Evolutionary conservation across 2,329 filamentous ascomycete genomes (phyloP).

Genomic region (Neoascochyta sp.): DNA sequence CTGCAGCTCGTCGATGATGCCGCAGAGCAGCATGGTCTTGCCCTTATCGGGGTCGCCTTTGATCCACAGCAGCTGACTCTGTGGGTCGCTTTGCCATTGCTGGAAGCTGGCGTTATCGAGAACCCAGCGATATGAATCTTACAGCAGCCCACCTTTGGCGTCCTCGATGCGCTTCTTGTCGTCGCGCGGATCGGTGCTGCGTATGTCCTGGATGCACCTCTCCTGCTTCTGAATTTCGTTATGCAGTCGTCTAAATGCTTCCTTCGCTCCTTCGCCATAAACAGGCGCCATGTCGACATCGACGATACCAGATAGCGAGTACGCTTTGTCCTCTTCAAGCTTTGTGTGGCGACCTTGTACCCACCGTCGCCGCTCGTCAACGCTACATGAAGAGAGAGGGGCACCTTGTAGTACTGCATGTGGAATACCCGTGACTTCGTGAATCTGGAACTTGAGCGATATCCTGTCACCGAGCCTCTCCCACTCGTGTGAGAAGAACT

Average conservation of each 20-base stretch:
- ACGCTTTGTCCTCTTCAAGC: slow-evolving; percentile 3
- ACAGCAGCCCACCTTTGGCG: slow-evolving; percentile 5
- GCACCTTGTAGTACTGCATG: slow-evolving; percentile 1
- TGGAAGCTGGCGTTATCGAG: slow-evolving; percentile 20
- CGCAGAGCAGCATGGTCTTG: slow-evolving; percentile 41
- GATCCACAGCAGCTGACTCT: slow-evolving; percentile 38
- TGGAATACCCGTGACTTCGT: slow-evolving; percentile 8
- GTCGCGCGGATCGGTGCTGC: slow-evolving; percentile 5
- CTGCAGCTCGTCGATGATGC: slow-evolving; percentile 29
- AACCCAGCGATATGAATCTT: slow-evolving; percentile 16
- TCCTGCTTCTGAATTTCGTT: slow-evolving; percentile 10
- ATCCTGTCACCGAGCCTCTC: slow-evolving; percentile 6
- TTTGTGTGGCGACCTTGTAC: slow-evolving; percentile 9
- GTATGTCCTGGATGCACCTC: slow-evolving; percentile 8
- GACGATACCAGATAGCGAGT: slow-evolving; percentile 11
- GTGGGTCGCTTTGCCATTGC: slow-evolving; percentile 18
- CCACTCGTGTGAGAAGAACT: slow-evolving; percentile 15
- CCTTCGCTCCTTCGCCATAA: slow-evolving; percentile 5
- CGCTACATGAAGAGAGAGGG: slow-evolving; percentile 2
- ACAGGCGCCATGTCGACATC: slow-evolving; percentile 7
- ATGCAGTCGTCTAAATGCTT: slow-evolving; percentile 11
- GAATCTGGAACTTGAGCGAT: slow-evolving; percentile 1
- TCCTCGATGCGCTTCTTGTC: slow-evolving; percentile 8
- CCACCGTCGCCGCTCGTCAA: slow-evolving; percentile 11
- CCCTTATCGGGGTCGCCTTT: slow-evolving; percentile 16